Conservation (phyloP, 2,329 filamentous ascomycete species). For the Penicillium oxalicum region DNA sequence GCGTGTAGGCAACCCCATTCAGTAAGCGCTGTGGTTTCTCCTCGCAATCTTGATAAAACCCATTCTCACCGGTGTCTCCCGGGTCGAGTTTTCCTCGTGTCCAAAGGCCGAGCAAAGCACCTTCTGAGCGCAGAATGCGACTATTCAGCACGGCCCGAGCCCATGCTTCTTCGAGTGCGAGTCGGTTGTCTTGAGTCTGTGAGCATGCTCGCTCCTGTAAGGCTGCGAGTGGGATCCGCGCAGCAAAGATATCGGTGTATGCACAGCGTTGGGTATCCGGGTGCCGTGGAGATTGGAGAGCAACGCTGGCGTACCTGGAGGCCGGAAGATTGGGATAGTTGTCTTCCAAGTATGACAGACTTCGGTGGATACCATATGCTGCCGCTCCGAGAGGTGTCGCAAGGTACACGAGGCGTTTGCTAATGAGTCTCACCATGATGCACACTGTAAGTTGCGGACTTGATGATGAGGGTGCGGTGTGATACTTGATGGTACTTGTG, state of each 20-base stretch:
- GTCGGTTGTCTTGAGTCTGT: background rate
- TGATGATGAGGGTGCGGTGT: too few species aligned
- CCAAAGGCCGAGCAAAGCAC: constrained; percentile 14
- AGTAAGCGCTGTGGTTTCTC: constrained; percentile 12
- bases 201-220: constrained; percentile 9
- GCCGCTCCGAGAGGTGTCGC: constrained; percentile 9
- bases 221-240: constrained; percentile 15
- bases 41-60: constrained; percentile 7
- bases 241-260: constrained; percentile 23
- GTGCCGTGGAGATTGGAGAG: constrained; percentile 12
- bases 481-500: too few species aligned
- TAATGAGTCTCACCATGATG: constrained; percentile 1
- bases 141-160: constrained; percentile 17
- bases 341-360: constrained; percentile 20
- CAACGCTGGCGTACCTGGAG: constrained; percentile 10
- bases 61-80: constrained; percentile 16
- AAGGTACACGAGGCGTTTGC: constrained; percentile 10
- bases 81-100: constrained; percentile 6
- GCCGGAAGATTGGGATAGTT: constrained; percentile 21
- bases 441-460: background rate
- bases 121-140: constrained; percentile 15
- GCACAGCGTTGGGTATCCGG: constrained; percentile 18
- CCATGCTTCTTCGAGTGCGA: constrained; percentile 20
- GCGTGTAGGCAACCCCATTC: constrained; percentile 16
- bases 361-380: constrained; percentile 18